Evolutionary conservation across 441 rosid species (phyloP).

Genomic region (Pelargonium myrrhifolium): DNA sequence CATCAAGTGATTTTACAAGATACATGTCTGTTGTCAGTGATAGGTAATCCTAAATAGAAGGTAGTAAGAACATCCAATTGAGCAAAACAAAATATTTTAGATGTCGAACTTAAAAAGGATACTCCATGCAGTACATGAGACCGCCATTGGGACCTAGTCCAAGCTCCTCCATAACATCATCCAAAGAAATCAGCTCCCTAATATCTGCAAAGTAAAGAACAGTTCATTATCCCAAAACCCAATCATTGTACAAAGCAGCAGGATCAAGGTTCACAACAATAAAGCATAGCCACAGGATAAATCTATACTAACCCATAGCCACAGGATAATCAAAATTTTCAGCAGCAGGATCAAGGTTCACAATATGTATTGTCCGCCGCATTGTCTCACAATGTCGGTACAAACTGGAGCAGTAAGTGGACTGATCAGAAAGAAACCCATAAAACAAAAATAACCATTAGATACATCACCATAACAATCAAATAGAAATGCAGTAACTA

Average conservation of each 20-base stretch:
- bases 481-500: neutral
- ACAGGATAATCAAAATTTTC: conserved; percentile 82
- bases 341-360: conserved; percentile 90
- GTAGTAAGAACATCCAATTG: neutral
- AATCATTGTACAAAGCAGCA: neutral
- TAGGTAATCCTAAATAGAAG: neutral
- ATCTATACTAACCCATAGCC: conserved; percentile 54
- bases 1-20: neutral
- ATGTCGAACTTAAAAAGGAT: neutral
- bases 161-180: conserved; percentile 86
- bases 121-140: conserved; percentile 21
- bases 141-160: conserved; percentile 92
- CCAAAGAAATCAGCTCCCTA: conserved; percentile 73
- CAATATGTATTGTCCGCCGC: conserved; percentile 56
- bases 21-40: neutral
- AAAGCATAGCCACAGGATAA: too few relatives aligned
- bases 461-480: neutral
- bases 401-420: conserved; percentile 78
- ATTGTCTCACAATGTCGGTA: conserved; percentile 55
- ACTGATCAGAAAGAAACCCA: conserved; percentile 34
- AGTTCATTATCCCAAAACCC: conserved; percentile 6
- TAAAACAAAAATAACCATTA: neutral
- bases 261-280: too few relatives aligned
- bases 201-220: conserved; percentile 45
- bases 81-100: neutral